Conservation (phyloP, 2,329 filamentous ascomycete genomes). For the Claviceps fusiformis region DNA sequence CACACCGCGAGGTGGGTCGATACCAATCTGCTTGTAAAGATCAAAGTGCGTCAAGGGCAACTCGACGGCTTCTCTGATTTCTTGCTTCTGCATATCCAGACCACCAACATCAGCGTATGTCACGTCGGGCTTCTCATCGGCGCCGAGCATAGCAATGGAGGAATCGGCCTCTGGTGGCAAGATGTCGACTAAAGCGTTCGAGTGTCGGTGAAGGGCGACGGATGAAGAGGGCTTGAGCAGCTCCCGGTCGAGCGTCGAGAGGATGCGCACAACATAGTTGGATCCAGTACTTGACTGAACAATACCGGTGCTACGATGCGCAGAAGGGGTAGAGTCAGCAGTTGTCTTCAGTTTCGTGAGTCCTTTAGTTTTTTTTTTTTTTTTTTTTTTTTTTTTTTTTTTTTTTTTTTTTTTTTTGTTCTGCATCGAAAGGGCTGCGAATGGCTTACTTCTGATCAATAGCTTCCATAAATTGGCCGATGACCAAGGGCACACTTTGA, state of each 20-base stretch:
- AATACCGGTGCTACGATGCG: slow-evolving; percentile 68
- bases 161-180: slow-evolving; percentile 97
- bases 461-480: slow-evolving; percentile 99
- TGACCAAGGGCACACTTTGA: slow-evolving; percentile 93
- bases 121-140: slow-evolving; percentile 95
- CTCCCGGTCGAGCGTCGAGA: slow-evolving; percentile 96
- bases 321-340: neutral
- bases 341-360: neutral
- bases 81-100: slow-evolving; percentile 98
- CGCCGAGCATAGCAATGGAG: slow-evolving; percentile 94
- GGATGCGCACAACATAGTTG: slow-evolving; percentile 96
- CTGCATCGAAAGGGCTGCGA: neutral
- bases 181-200: slow-evolving; percentile 96
- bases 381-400: too few species aligned
- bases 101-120: slow-evolving; percentile 97
- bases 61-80: slow-evolving; percentile 95
- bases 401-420: neutral
- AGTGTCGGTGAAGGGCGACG: slow-evolving; percentile 94
- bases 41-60: slow-evolving; percentile 94
- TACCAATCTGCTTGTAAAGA: slow-evolving; percentile 97
- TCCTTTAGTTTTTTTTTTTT: neutral
- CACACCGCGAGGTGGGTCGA: slow-evolving; percentile 92
- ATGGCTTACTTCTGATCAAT: slow-evolving; percentile 86
- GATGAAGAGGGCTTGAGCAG: slow-evolving; percentile 96
- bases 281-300: slow-evolving; percentile 97